Conservation (phyloP, 225 moss, liverwort and hornwort species). For the Straminergon stramineum region DNA sequence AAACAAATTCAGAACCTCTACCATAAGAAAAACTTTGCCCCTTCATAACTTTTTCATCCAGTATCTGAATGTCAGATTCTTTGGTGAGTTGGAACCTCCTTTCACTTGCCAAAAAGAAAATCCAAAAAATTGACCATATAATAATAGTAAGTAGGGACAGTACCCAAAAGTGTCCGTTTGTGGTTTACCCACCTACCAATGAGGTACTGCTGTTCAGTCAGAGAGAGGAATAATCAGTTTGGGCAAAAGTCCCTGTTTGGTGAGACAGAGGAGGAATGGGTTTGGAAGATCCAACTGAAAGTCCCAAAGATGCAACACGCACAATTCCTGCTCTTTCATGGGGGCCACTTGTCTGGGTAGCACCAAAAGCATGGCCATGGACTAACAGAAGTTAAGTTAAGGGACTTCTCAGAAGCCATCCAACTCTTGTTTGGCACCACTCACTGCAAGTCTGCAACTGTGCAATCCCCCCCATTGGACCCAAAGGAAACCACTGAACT, state of each 20-base stretch:
- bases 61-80: rapidly evolving
- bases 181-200: background rate
- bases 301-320: background rate
- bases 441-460: no score
- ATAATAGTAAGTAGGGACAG: background rate
- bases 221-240: no score
- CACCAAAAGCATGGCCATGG: background rate
- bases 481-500: no score
- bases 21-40: background rate
- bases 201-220: background rate
- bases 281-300: background rate
- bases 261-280: background rate
- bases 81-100: background rate
- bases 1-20: background rate
- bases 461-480: no score
- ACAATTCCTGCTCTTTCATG: background rate
- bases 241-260: background rate
- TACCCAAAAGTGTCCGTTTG: background rate
- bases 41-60: background rate
- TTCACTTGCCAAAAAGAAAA: background rate
- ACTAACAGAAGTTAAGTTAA: no score
- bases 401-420: no score
- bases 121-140: background rate
- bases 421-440: no score
- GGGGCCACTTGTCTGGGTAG: background rate